phyloP scores from a whole-genome alignment of 2,329 filamentous ascomycete genomes.

The Penicillium sp. region DNA sequence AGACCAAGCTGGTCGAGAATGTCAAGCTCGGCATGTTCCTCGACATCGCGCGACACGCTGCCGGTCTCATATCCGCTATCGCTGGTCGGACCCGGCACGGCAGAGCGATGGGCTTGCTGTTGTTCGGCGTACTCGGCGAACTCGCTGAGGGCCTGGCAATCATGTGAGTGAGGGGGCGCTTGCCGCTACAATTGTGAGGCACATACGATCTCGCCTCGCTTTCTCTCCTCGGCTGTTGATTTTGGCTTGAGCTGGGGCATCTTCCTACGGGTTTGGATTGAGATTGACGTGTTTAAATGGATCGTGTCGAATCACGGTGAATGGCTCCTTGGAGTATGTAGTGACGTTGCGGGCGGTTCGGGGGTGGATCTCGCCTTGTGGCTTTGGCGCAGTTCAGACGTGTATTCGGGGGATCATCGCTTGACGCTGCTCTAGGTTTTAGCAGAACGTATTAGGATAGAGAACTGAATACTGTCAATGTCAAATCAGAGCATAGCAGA shows the following conservation, averaged over 20 bases:
- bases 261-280: conserved; percentile 7
- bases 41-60: conserved; percentile 40
- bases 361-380: conserved; percentile 35
- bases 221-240: conserved; percentile 73
- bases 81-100: conserved; percentile 38
- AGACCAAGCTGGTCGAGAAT: conserved; percentile 79
- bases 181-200: not conserved
- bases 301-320: conserved; percentile 10
- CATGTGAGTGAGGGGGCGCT: conserved; percentile 12
- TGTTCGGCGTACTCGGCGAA: conserved; percentile 98
- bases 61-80: conserved; percentile 41
- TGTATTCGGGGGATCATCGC: conserved; percentile 50
- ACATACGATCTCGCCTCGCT: conserved; percentile 81
- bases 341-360: conserved; percentile 28
- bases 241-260: conserved; percentile 52
- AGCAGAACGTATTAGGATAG: not conserved
- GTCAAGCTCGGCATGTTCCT: conserved; percentile 86
- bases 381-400: conserved; percentile 34
- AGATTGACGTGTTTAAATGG: not conserved
- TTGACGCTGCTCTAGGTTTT: conserved; percentile 15
- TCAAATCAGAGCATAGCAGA: not conserved
- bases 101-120: conserved; percentile 67
- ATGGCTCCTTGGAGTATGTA: conserved; percentile 11
- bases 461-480: not conserved
- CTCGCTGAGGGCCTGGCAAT: conserved; percentile 74